phyloP scores from a whole-genome alignment of 2,329 filamentous ascomycete species.

The Pseudopithomyces maydicus region DNA sequence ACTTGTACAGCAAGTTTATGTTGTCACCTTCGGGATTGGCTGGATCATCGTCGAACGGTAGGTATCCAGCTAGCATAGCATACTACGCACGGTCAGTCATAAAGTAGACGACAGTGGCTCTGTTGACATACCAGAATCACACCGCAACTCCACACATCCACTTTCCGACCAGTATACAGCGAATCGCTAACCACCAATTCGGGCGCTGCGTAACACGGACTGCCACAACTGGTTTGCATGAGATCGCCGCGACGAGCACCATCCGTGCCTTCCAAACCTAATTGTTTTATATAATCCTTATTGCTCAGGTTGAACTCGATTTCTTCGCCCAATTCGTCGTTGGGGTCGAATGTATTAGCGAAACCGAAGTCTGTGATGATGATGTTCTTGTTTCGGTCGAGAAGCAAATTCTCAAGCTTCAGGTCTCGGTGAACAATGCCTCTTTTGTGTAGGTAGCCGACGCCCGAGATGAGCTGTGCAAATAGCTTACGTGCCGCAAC shows the following conservation, averaged over 20 bases:
- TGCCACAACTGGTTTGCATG: slow-evolving; percentile 99
- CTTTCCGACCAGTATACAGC: slow-evolving; percentile 94
- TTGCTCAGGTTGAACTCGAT: slow-evolving; percentile 87
- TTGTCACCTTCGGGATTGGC: slow-evolving; percentile 98
- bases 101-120: slow-evolving; percentile 9
- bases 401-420: slow-evolving; percentile 91
- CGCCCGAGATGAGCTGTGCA: slow-evolving; percentile 92
- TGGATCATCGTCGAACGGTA: slow-evolving; percentile 97
- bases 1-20: slow-evolving; percentile 98
- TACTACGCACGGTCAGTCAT: slow-evolving; percentile 64
- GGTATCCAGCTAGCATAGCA: slow-evolving; percentile 96
- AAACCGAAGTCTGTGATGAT: slow-evolving; percentile 99
- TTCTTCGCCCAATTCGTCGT: slow-evolving; percentile 86
- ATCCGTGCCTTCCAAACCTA: slow-evolving; percentile 81
- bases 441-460: slow-evolving; percentile 97
- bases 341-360: slow-evolving; percentile 92
- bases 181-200: slow-evolving; percentile 98
- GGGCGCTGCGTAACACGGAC: slow-evolving; percentile 95
- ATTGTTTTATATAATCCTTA: slow-evolving; percentile 83
- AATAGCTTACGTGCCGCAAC: slow-evolving; percentile 88
- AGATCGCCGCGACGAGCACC: slow-evolving; percentile 86
- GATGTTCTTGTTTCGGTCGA: slow-evolving; percentile 97
- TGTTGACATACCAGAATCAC: slow-evolving; percentile 82
- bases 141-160: slow-evolving; percentile 99
- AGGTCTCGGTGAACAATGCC: slow-evolving; percentile 97